Conservation (phyloP, 306 rosid species). For the Begonia loranthoides region DNA sequence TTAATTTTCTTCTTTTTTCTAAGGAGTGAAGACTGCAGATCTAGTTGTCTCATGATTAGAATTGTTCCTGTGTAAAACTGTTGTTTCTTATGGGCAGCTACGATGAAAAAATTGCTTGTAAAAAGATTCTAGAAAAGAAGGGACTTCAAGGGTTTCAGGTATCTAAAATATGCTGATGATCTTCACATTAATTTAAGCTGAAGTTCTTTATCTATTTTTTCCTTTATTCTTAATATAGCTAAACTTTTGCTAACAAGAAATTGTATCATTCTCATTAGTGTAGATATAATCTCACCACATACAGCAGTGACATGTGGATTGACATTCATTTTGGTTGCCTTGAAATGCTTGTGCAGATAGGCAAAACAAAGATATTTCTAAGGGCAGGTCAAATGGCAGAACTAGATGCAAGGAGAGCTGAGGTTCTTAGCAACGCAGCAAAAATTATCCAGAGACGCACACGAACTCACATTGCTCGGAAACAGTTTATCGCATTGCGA, state of each 20-base stretch:
- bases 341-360: constrained; percentile 54
- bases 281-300: too few relatives aligned
- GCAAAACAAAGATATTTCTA: constrained; percentile 84
- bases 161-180: constrained; percentile 8
- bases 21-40: not conserved
- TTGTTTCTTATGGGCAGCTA: constrained; percentile 32
- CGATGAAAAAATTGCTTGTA: constrained; percentile 68
- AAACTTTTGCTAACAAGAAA: too few relatives aligned
- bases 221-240: too few relatives aligned
- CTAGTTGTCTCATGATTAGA: not conserved
- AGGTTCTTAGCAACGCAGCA: constrained; percentile 72
- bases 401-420: constrained; percentile 80
- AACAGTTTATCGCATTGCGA: constrained; percentile 64
- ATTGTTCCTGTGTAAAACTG: constrained; percentile 16
- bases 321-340: constrained; percentile 14
- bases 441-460: constrained; percentile 72
- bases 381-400: constrained; percentile 99
- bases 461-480: constrained; percentile 69
- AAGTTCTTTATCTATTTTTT: constrained; percentile 2
- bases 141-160: constrained; percentile 98
- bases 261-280: too few relatives aligned
- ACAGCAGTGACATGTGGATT: not conserved
- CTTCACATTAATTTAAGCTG: too few relatives aligned
- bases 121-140: constrained; percentile 66
- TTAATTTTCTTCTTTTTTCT: constrained; percentile 9